phyloP scores from a whole-genome alignment of 495 filamentous ascomycete genomes.

The Penicillium lagena region DNA sequence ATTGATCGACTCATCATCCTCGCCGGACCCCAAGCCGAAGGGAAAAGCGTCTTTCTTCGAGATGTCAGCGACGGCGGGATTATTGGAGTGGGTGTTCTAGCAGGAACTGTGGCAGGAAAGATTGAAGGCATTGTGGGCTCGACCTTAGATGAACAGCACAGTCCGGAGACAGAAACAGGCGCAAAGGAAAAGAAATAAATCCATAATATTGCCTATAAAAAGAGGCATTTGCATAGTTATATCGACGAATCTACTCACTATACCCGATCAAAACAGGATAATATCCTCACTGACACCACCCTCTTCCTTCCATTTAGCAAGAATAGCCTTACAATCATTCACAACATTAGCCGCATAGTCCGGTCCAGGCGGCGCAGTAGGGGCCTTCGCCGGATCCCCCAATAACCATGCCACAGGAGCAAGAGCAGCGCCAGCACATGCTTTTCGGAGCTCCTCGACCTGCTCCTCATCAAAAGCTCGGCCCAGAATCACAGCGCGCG shows the following conservation, averaged over 20 bases:
- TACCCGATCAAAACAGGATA: conserved; percentile 5
- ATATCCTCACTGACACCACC: conserved; percentile 9
- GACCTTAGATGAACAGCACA: conserved; percentile 7
- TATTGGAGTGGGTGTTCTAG: conserved; percentile 62
- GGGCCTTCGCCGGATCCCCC: conserved; percentile 6
- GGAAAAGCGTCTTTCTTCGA: conserved; percentile 50
- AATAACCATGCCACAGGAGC: conserved; percentile 11
- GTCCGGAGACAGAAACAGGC: neutral
- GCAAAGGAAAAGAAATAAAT: no score
- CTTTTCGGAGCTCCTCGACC: conserved; percentile 8
- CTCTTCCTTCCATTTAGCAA: conserved; percentile 8
- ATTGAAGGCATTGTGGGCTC: conserved; percentile 26
- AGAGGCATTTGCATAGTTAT: no score
- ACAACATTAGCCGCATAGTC: conserved; percentile 5
- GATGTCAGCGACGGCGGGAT: conserved; percentile 67
- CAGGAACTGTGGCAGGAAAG: conserved; percentile 34
- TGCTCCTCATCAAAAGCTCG: conserved; percentile 15
- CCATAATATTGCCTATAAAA: no score
- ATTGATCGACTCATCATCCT: conserved; percentile 51
- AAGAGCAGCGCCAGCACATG: neutral
- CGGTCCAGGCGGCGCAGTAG: conserved; percentile 5
- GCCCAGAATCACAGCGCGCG: conserved; percentile 26
- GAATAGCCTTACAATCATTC: neutral
- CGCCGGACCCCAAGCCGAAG: conserved; percentile 39
- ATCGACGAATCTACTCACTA: neutral